phyloP scores from a whole-genome alignment of 257 asterid genomes.

The Handroanthus guayacan region DNA sequence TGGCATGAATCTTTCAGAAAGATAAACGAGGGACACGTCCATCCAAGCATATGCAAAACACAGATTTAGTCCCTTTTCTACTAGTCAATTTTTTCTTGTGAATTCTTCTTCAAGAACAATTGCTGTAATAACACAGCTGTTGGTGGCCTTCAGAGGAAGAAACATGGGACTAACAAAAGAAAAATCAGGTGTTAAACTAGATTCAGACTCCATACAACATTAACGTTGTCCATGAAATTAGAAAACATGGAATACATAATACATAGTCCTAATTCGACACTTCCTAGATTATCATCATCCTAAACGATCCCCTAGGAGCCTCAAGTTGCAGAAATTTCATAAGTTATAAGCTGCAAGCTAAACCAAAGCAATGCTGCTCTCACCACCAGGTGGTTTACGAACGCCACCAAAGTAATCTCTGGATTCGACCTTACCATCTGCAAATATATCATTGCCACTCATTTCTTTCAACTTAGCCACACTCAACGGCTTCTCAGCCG shows the following conservation, averaged over 20 bases:
- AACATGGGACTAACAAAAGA: too few relatives aligned
- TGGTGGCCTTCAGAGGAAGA: neutral
- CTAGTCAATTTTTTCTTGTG: too few relatives aligned
- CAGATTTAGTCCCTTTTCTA: neutral
- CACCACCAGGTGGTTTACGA: slow-evolving; percentile 91
- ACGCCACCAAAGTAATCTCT: slow-evolving; percentile 88
- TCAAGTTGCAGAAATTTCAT: neutral
- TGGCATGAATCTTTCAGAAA: neutral
- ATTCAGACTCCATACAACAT: neutral
- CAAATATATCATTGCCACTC: slow-evolving; percentile 81
- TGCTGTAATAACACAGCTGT: too few relatives aligned
- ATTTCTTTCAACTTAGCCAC: slow-evolving; percentile 87
- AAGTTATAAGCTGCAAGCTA: slow-evolving; percentile 26
- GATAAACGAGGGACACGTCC: neutral
- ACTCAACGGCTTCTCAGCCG: slow-evolving; percentile 84
- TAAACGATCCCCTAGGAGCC: slow-evolving; percentile 5
- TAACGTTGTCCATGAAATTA: neutral
- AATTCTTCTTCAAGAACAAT: too few relatives aligned
- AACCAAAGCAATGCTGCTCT: slow-evolving; percentile 87
- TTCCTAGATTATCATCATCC: slow-evolving; percentile 13
- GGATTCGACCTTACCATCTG: slow-evolving; percentile 76
- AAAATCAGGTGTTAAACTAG: neutral
- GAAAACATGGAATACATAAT: neutral
- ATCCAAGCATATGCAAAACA: neutral
- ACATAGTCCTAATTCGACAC: slow-evolving; percentile 25